Evolutionary conservation across 2,329 filamentous ascomycete genomes (phyloP).

Genomic region (Trichophyton mentagrophytes): DNA sequence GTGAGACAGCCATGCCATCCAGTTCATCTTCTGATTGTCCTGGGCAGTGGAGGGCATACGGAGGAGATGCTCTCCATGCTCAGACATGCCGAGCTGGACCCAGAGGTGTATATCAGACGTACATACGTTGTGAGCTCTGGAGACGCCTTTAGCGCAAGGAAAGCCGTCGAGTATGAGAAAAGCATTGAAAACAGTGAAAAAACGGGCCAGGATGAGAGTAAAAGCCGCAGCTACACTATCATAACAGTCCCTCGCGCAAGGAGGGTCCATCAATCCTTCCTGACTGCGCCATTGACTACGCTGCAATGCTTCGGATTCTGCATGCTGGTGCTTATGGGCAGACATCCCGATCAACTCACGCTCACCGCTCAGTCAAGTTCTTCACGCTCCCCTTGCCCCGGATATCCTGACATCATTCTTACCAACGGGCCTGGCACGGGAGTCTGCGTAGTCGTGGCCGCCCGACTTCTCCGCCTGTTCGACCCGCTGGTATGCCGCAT

Average conservation of each 20-base stretch:
- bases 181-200: background rate
- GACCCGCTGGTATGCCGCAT: conserved; percentile 17
- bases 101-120: conserved; percentile 46
- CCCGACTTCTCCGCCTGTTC: conserved; percentile 44
- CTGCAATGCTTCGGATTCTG: conserved; percentile 53
- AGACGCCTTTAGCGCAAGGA: conserved; percentile 56
- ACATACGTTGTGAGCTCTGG: conserved; percentile 72
- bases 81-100: conserved; percentile 41
- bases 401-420: conserved; percentile 61
- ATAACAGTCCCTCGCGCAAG: conserved; percentile 62
- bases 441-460: conserved; percentile 57
- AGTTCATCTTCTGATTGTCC: conserved; percentile 61
- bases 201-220: background rate
- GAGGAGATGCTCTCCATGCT: conserved; percentile 88
- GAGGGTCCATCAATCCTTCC: conserved; percentile 65
- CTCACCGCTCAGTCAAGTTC: conserved; percentile 16
- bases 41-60: conserved; percentile 89
- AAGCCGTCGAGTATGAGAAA: conserved; percentile 51
- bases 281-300: conserved; percentile 58
- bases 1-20: conserved; percentile 16
- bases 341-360: conserved; percentile 23
- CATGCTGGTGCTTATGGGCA: conserved; percentile 41
- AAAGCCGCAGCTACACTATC: conserved; percentile 41
- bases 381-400: background rate
- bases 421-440: conserved; percentile 84